Evolutionary conservation across 148 eudicot species (phyloP), one percentile per base, ranked within the genome.

Genomic region (Polygonum aviculare): DNA sequence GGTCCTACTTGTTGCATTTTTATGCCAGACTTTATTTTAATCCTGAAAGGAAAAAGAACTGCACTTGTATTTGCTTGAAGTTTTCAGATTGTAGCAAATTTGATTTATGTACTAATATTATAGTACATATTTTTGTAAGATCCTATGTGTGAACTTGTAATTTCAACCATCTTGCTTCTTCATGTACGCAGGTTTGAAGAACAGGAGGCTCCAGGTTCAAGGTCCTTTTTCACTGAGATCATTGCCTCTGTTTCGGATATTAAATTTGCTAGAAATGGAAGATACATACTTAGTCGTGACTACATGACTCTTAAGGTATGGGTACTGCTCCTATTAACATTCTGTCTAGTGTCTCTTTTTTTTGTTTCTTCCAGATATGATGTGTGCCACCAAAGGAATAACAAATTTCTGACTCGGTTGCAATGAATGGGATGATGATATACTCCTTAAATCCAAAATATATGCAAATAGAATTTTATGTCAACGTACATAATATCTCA

Each of bases 241-340:
- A 90, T 90, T 59, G 91, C 91, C 74, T 87, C 93, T 21, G 82
- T 90, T 82, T 90, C 93, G 77, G 93, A 90, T 84, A 88, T 90
- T 73, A 90, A 90, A 80, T 90, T 90, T 81, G 89, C 83, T 35
- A 90, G 77, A 77, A 88, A 86, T 75, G 93, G 93, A 67, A 90
- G 91, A 86, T 85, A 86, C 65, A 59, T 90, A 76, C 83, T 90
- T 26, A 87, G 93, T 75, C 93, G 93, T 79, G 93, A 90, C 75
- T 90, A 90, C 71, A 90, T 87, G 93, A 84, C 88, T 31, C 90
- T 89, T 50, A 89, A 89, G 90, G 93, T 89, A 77, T 67, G 72
- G 72, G 38, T 22, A 6, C 11, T 36, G 72, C 18, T 67, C 70
- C 19, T 60, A 22, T 1, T 67, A 16, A 19, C 72, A 16, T 36